These are phyloP conservation scores for Cyanodermella asteris DNA, from an alignment of 2,329 filamentous ascomycete species.

Conservation along the genomic window DNA sequence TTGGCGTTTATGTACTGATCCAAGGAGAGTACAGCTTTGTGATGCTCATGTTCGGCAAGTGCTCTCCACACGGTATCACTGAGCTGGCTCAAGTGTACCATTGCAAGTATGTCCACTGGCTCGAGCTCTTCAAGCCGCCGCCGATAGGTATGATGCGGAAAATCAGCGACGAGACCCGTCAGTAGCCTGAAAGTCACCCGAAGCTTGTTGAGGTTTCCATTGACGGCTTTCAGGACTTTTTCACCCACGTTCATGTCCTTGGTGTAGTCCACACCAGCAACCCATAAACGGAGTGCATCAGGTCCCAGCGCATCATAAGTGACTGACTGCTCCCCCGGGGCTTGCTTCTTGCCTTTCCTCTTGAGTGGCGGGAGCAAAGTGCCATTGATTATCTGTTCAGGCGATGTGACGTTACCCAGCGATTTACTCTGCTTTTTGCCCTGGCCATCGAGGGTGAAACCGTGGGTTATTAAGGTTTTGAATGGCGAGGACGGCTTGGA, in stretches of 20 bases:
- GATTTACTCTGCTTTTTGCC: constrained; percentile 99
- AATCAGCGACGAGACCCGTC: constrained; percentile 47
- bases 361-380: constrained; percentile 51
- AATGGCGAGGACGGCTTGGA: constrained; percentile 42
- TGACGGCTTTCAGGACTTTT: constrained; percentile 52
- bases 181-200: constrained; percentile 81
- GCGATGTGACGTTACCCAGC: constrained; percentile 67
- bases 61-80: constrained; percentile 42
- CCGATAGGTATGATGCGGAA: constrained; percentile 20
- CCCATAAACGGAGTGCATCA: constrained; percentile 79
- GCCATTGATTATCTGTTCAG: constrained; percentile 67
- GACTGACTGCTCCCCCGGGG: constrained; percentile 14
- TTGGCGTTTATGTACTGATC: constrained; percentile 67
- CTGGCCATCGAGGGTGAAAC: constrained; percentile 70
- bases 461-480: constrained; percentile 78
- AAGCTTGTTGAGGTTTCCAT: constrained; percentile 63
- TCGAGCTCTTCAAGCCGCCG: constrained; percentile 27
- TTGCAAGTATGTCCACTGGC: constrained; percentile 49
- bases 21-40: constrained; percentile 49
- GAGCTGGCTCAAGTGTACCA: constrained; percentile 48
- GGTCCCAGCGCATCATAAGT: constrained; percentile 54
- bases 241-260: constrained; percentile 66
- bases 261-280: constrained; percentile 77
- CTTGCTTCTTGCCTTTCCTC: constrained; percentile 25
- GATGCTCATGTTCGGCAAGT: constrained; percentile 58